Conservation (phyloP, 2,329 filamentous ascomycete species). For the Monosporascus cannonballus region DNA sequence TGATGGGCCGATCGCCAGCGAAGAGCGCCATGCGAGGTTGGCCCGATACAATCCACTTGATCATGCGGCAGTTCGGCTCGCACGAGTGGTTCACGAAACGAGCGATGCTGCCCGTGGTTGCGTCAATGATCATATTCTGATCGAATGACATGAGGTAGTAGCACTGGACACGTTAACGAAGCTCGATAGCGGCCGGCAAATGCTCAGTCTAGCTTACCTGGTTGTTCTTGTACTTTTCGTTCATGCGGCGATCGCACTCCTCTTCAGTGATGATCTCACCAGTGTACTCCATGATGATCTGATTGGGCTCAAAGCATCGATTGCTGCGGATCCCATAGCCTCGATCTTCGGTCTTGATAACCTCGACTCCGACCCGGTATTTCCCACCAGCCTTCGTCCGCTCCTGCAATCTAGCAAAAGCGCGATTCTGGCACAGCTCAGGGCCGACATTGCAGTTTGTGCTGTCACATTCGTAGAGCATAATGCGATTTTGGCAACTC, state of each 20-base stretch:
- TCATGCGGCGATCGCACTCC: conserved; percentile 92
- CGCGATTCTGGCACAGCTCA: conserved; percentile 75
- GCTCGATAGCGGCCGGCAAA: conserved; percentile 6
- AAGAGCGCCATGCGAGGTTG: conserved; percentile 96
- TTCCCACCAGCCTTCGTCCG: conserved; percentile 74
- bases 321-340: conserved; percentile 91
- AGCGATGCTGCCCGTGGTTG: conserved; percentile 90
- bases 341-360: conserved; percentile 81
- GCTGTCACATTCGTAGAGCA: conserved; percentile 94
- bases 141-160: conserved; percentile 99
- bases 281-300: conserved; percentile 98
- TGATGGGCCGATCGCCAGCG: conserved; percentile 81
- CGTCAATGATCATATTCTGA: conserved; percentile 97
- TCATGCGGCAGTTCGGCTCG: conserved; percentile 93
- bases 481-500: conserved; percentile 87
- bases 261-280: conserved; percentile 95
- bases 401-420: conserved; percentile 72
- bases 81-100: conserved; percentile 98
- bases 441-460: conserved; percentile 77
- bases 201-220: conserved; percentile 52
- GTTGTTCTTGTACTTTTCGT: conserved; percentile 86
- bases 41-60: conserved; percentile 92
- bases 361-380: conserved; percentile 90
- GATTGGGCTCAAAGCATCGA: conserved; percentile 76
- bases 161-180: conserved; percentile 50